phyloP scores from a whole-genome alignment of 1,139 yeast species.

The Taphrina deformans region DNA sequence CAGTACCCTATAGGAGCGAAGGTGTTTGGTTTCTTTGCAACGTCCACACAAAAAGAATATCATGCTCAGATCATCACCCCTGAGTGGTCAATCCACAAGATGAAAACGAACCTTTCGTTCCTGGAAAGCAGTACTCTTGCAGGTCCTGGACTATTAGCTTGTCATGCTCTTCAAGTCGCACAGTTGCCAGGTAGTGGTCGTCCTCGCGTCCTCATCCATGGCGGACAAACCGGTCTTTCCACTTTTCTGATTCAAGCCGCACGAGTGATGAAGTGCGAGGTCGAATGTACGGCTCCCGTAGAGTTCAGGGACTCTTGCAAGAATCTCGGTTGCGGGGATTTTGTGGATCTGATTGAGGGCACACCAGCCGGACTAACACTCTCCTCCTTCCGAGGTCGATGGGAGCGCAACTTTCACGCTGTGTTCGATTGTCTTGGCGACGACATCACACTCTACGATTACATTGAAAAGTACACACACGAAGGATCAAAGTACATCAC shows the following conservation, averaged over 20 bases:
- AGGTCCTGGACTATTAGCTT: conserved; percentile 26
- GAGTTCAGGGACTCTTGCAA: conserved; percentile 3
- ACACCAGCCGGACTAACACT: conserved; percentile 16
- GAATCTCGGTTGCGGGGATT: conserved; percentile 13
- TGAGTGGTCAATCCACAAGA: conserved; percentile 22
- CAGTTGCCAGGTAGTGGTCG: conserved; percentile 2
- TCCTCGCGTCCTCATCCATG: conserved; percentile 26
- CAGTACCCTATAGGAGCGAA: not conserved
- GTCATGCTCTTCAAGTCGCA: conserved; percentile 24
- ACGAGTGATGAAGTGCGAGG: conserved; percentile 27
- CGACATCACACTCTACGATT: conserved; percentile 16
- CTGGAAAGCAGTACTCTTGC: conserved; percentile 18
- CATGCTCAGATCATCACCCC: conserved; percentile 3
- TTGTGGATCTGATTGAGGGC: conserved; percentile 20
- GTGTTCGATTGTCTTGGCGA: conserved; percentile 25
- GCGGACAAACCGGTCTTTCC: conserved; percentile 22
- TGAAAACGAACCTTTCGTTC: conserved; percentile 25
- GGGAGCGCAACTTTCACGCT: conserved; percentile 27
- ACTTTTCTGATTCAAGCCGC: conserved; percentile 22
- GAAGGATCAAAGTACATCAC: conserved; percentile 22
- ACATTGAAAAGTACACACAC: conserved; percentile 22
- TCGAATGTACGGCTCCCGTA: conserved; percentile 13
- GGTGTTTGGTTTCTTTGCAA: conserved; percentile 5
- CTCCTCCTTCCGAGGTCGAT: conserved; percentile 28
- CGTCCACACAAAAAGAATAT: not conserved